A percentile compares a stretch with the other conserved stretches of the same genome.
Evolutionary conservation across 2,329 filamentous ascomycete genomes (phyloP).

Genomic region (Stemphylium beticola): DNA sequence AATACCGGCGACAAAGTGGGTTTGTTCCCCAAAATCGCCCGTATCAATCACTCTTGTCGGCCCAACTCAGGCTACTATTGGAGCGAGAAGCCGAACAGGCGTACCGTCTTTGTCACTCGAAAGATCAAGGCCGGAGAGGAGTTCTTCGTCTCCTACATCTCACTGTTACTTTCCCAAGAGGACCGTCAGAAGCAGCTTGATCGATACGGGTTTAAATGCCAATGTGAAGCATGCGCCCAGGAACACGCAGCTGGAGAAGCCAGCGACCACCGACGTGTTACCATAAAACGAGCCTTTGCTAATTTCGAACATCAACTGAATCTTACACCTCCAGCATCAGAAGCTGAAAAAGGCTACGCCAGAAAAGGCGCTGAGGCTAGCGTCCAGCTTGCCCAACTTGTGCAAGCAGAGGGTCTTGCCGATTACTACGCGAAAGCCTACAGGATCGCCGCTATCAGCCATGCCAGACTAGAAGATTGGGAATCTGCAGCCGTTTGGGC

Average conservation of each 20-base stretch:
- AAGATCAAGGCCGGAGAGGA: constrained; percentile 51
- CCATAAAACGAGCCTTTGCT: constrained; percentile 35
- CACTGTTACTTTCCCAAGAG: constrained; percentile 37
- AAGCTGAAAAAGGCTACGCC: constrained; percentile 30
- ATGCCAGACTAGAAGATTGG: constrained; percentile 40
- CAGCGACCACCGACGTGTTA: constrained; percentile 38
- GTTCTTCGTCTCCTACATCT: constrained; percentile 49
- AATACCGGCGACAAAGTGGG: constrained; percentile 39
- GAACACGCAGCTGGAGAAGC: constrained; percentile 15
- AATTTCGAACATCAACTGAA: constrained; percentile 37
- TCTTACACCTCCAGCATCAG: constrained; percentile 27
- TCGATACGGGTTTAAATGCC: constrained; percentile 47
- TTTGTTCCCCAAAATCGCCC: constrained; percentile 44
- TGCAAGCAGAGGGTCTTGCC: constrained; percentile 43
- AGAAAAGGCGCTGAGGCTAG: constrained; percentile 37
- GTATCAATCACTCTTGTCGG: constrained; percentile 48
- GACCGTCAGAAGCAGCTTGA: constrained; percentile 41
- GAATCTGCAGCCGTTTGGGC: constrained; percentile 39
- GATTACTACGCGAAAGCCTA: constrained; percentile 46
- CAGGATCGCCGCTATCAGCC: constrained; percentile 38
- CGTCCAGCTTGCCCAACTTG: constrained; percentile 34
- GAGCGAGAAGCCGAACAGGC: constrained; percentile 38
- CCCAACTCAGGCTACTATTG: constrained; percentile 49
- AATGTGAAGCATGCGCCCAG: constrained; percentile 47
- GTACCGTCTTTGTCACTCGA: constrained; percentile 46